Percentiles rank a stretch among this genome's conserved stretches.
Conservation (phyloP, 148 eudicot genomes). For the Spergularia bocconei region DNA sequence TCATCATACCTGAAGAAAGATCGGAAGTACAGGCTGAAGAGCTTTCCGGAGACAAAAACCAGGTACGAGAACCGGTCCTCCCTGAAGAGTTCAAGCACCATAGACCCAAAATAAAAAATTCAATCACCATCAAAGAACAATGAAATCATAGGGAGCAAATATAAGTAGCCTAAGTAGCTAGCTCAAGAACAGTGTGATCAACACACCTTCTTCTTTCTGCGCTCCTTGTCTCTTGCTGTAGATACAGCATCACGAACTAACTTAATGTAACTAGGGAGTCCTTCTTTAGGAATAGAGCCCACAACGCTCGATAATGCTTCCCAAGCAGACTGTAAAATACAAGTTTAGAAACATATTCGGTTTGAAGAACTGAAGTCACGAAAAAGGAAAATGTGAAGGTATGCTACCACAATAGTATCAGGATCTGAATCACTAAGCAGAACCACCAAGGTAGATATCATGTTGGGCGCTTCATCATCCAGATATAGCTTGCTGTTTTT, state of each 20-base stretch:
- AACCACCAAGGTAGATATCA: constrained; percentile 81
- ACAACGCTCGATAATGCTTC: constrained; percentile 87
- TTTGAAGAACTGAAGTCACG: constrained; percentile 8
- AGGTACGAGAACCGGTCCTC: constrained; percentile 80
- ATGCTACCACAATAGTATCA: constrained; percentile 60
- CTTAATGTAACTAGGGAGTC: constrained; percentile 87
- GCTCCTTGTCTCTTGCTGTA: constrained; percentile 89
- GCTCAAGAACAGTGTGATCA: neutral
- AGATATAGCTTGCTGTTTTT: constrained; percentile 82
- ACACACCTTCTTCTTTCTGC: constrained; percentile 78
- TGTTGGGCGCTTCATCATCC: constrained; percentile 88
- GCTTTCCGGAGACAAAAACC: constrained; percentile 97
- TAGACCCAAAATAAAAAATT: constrained; percentile 1
- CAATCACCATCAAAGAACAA: neutral
- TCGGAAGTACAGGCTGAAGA: constrained; percentile 91
- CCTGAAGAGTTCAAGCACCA: constrained; percentile 40
- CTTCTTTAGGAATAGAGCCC: constrained; percentile 82
- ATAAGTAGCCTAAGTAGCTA: neutral
- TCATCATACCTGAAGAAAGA: constrained; percentile 79
- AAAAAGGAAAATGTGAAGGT: constrained; percentile 15
- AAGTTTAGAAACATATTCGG: constrained; percentile 23
- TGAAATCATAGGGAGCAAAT: neutral
- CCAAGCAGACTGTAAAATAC: constrained; percentile 71
- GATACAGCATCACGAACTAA: constrained; percentile 97
- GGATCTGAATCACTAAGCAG: constrained; percentile 92